Evolutionary conservation across 2,329 filamentous ascomycete genomes (phyloP).

Genomic region (Penicillium sp.): DNA sequence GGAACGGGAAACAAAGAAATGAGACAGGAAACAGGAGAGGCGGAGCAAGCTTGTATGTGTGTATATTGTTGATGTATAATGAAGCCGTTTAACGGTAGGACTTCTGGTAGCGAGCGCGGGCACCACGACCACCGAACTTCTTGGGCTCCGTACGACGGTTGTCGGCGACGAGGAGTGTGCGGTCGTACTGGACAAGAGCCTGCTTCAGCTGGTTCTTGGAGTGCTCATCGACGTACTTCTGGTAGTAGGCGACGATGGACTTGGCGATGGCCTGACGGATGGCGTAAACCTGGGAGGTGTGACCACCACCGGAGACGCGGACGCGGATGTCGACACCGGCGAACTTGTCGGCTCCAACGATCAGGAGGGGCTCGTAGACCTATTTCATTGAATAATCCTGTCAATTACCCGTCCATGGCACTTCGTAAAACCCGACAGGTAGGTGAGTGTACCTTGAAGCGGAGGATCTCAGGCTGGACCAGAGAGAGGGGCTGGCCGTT

Average conservation of each 20-base stretch:
- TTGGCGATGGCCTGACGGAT: slow-evolving; percentile 99
- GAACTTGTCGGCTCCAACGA: slow-evolving; percentile 96
- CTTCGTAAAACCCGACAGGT: no score
- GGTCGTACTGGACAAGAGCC: slow-evolving; percentile 89
- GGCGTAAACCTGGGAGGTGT: slow-evolving; percentile 94
- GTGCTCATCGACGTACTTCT: slow-evolving; percentile 99
- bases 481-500: slow-evolving; percentile 93
- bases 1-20: no score
- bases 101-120: slow-evolving; percentile 95
- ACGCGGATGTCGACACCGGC: slow-evolving; percentile 94
- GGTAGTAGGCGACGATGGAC: slow-evolving; percentile 96
- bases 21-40: no score
- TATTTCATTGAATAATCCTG: no score
- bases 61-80: no score
- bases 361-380: slow-evolving; percentile 97
- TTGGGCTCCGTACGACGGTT: slow-evolving; percentile 99
- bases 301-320: slow-evolving; percentile 91
- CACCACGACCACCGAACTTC: slow-evolving; percentile 78
- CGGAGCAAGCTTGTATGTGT: no score
- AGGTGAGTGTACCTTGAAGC: slow-evolving; percentile 71
- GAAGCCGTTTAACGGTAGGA: slow-evolving; percentile 99
- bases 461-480: slow-evolving; percentile 90
- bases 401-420: no score
- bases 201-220: slow-evolving; percentile 99
- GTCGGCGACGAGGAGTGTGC: slow-evolving; percentile 95